Percentiles rank a stretch among this genome's conserved stretches.
Conservation (phyloP, 257 asterid genomes). For the Solanum ahanhuiri region DNA sequence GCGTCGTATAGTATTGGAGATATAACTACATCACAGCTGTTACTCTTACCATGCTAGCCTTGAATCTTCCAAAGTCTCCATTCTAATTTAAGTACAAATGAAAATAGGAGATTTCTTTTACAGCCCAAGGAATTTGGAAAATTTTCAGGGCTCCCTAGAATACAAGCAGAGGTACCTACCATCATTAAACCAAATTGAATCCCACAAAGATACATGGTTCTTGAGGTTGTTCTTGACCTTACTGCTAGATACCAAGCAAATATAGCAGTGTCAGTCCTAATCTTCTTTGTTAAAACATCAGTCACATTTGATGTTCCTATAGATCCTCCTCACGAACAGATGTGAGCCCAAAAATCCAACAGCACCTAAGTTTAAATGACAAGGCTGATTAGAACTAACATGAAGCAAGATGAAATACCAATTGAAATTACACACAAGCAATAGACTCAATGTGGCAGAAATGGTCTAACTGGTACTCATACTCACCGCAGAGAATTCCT, state of each 20-base stretch:
- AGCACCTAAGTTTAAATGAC: constrained; percentile 42
- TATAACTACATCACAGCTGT: constrained; percentile 12
- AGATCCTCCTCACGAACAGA: constrained; percentile 90
- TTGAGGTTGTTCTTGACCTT: constrained; percentile 7
- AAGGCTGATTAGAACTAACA: background rate
- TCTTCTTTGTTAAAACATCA: constrained; percentile 11
- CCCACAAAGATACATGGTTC: background rate
- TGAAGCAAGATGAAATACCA: background rate
- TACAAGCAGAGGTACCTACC: constrained; percentile 21
- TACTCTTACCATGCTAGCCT: constrained; percentile 7
- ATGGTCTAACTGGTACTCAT: background rate
- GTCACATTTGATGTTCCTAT: constrained; percentile 91
- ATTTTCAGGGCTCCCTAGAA: constrained; percentile 16
- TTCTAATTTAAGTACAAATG: constrained; percentile 18
- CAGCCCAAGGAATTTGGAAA: constrained; percentile 20
- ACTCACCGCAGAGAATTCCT: constrained; percentile 76
- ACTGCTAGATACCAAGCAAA: background rate
- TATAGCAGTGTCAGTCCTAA: constrained; percentile 1
- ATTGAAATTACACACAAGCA: background rate
- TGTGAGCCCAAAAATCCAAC: constrained; percentile 89
- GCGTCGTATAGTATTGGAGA: background rate
- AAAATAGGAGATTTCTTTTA: constrained; percentile 13
- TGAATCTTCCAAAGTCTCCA: constrained; percentile 16
- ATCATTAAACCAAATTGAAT: constrained; percentile 8
- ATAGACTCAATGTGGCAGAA: background rate